Percentiles rank a stretch among this genome's conserved stretches.
Conservation (phyloP, 768 basidiomycete genomes). For the Suillus variegatus region DNA sequence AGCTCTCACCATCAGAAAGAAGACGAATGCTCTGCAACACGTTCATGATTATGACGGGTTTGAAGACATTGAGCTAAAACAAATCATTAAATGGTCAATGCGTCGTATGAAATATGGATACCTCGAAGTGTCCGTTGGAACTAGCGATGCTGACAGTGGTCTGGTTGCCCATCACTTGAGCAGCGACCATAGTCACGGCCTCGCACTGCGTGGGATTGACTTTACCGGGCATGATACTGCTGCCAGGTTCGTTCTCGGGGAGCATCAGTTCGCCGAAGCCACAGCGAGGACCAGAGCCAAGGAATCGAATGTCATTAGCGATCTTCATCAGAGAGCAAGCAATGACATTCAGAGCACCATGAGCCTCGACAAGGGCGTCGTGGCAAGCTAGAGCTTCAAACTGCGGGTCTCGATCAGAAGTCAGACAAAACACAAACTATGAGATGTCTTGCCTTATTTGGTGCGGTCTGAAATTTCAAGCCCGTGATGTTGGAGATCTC, state of each 20-base stretch:
- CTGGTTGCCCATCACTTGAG: constrained; percentile 98
- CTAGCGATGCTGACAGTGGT: constrained; percentile 91
- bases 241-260: constrained; percentile 98
- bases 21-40: constrained; percentile 94
- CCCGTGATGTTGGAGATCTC: constrained; percentile 93
- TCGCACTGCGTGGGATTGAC: constrained; percentile 99
- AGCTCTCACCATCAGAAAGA: constrained; percentile 76
- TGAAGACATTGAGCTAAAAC: constrained; percentile 94
- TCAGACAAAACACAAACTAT: background rate
- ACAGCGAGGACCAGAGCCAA: constrained; percentile 96
- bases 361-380: constrained; percentile 97
- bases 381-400: constrained; percentile 97
- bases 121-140: constrained; percentile 96
- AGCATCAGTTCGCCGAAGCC: constrained; percentile 93
- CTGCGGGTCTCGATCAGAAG: constrained; percentile 39
- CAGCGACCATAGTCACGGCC: constrained; percentile 97
- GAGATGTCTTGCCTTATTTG: constrained; percentile 79
- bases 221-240: constrained; percentile 99
- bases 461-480: constrained; percentile 90
- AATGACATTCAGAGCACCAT: constrained; percentile 93
- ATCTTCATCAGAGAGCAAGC: constrained; percentile 99
- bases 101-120: constrained; percentile 27
- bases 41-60: constrained; percentile 98
- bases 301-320: constrained; percentile 97
- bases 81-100: constrained; percentile 11